phyloP scores from a whole-genome alignment of 495 filamentous ascomycete species.

The Cercophora scortea region DNA sequence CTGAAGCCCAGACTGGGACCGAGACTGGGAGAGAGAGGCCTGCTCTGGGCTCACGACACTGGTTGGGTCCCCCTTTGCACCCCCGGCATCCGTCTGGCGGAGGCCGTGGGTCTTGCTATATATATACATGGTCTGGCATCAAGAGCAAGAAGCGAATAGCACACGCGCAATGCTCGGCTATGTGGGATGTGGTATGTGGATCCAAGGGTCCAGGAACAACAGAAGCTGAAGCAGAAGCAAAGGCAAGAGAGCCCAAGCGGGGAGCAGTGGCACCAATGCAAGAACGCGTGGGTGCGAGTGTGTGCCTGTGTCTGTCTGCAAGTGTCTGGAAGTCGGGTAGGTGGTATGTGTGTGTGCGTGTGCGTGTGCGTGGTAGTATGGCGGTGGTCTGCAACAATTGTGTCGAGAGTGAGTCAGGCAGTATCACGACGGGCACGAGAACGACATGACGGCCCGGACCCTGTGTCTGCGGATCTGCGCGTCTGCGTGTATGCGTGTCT shows the following conservation, averaged over 20 bases:
- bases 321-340: no score
- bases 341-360: no score
- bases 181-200: constrained; percentile 2
- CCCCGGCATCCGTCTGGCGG: constrained; percentile 6
- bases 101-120: constrained; percentile 19
- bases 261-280: no score
- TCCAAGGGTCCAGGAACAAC: not conserved
- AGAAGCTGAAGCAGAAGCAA: no score
- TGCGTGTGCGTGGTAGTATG: no score
- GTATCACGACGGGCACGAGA: constrained; percentile 15
- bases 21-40: constrained; percentile 1
- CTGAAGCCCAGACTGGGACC: not conserved
- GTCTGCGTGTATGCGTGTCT: not conserved
- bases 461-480: not conserved
- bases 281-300: no score
- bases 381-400: constrained; percentile 18
- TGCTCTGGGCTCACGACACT: constrained; percentile 9
- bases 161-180: constrained; percentile 1
- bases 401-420: constrained; percentile 7
- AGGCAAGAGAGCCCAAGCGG: no score
- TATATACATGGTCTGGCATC: constrained; percentile 19
- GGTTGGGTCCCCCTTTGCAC: constrained; percentile 6
- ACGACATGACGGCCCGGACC: constrained; percentile 7
- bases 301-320: no score
- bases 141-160: not conserved